Evolutionary conservation across 202 grass and related monocot genomes (phyloP).

Genomic region (Dendrocalamus latiflorus): DNA sequence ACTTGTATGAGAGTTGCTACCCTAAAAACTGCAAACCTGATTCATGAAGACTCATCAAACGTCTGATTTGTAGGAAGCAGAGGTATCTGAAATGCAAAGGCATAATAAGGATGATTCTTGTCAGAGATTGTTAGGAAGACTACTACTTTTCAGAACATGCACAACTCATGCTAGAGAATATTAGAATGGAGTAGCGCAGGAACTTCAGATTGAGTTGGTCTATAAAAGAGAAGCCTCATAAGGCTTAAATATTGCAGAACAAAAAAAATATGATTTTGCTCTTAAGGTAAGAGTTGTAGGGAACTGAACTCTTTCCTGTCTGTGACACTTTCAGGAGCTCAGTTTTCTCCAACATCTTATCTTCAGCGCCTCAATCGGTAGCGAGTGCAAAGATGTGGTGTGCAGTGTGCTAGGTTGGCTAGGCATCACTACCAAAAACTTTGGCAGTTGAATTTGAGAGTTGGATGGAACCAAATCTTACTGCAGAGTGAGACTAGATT

Average conservation of each 20-base stretch:
- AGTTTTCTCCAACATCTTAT: conserved; percentile 72
- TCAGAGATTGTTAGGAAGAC: conserved; percentile 40
- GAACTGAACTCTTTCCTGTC: conserved; percentile 42
- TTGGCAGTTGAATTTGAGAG: conserved; percentile 51
- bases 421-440: not conserved
- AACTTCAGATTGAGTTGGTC: not conserved
- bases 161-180: conserved; percentile 22
- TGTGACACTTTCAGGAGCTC: conserved; percentile 31
- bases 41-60: not conserved
- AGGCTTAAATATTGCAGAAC: not conserved
- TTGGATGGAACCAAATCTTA: conserved; percentile 46
- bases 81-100: conserved; percentile 13
- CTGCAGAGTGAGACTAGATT: not conserved
- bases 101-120: not conserved
- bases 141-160: conserved; percentile 9
- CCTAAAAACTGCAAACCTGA: not conserved
- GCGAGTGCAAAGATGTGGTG: not conserved
- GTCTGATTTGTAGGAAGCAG: not conserved
- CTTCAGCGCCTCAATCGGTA: conserved; percentile 23
- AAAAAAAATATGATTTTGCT: not conserved
- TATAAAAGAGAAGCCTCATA: conserved; percentile 32
- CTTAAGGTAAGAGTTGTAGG: too few species aligned
- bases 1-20: not conserved
- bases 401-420: not conserved
- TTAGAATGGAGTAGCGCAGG: not conserved